These are phyloP conservation scores for Sarocladiaceae sp. DNA, from an alignment of 2,329 filamentous ascomycete species.

Conservation along the genomic window DNA sequence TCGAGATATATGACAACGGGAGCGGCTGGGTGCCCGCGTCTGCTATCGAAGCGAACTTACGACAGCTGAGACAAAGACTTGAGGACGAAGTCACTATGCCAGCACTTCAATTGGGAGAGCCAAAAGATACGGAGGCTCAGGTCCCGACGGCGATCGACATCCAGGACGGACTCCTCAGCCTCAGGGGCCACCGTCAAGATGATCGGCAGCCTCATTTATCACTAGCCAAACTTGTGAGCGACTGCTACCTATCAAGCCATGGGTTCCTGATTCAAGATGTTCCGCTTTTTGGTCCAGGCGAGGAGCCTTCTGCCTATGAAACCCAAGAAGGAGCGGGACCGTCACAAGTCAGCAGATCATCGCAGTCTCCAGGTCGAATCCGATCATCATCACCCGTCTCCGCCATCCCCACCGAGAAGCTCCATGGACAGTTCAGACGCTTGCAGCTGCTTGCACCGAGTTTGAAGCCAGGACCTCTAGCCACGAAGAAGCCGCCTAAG, in stretches of 20 bases:
- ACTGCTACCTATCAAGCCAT: constrained; percentile 27
- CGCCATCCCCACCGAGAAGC: constrained; percentile 19
- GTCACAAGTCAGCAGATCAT: constrained; percentile 8
- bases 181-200: too few relatives aligned
- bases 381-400: constrained; percentile 15
- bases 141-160: constrained; percentile 15
- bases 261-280: constrained; percentile 28
- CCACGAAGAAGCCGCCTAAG: constrained; percentile 20
- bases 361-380: constrained; percentile 11
- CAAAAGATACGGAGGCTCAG: background rate
- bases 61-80: too few relatives aligned
- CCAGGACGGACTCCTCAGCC: constrained; percentile 21
- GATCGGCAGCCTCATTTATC: constrained; percentile 18
- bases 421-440: constrained; percentile 18
- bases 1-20: background rate
- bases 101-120: too few relatives aligned
- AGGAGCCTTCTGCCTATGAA: constrained; percentile 9
- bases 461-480: constrained; percentile 19
- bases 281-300: constrained; percentile 20
- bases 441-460: constrained; percentile 28
- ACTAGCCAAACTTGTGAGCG: constrained; percentile 26
- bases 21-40: background rate
- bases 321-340: background rate
- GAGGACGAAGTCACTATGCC: too few relatives aligned
- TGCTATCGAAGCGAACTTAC: too few relatives aligned